A percentile compares a stretch with the other conserved stretches of the same genome.
phyloP scores from a whole-genome alignment of 2,329 filamentous ascomycete species.

The Aspergillus costaricaensis region DNA sequence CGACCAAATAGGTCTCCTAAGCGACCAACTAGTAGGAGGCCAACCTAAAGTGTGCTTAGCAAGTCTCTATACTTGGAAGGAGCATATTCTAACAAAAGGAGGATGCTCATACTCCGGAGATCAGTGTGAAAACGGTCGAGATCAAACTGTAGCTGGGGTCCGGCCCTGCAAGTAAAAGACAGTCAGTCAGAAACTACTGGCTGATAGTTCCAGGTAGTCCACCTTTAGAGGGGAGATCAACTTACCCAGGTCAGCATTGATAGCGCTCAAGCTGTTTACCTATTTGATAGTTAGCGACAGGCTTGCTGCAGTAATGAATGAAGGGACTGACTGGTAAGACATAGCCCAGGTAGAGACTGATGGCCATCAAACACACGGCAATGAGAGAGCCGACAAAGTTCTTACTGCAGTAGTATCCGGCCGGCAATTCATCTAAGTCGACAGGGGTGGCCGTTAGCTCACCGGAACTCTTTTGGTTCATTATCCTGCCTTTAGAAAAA shows the following conservation, averaged over 20 bases:
- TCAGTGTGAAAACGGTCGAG: slow-evolving; percentile 30
- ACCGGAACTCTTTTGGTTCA: neutral
- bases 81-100: slow-evolving; percentile 3
- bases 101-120: neutral
- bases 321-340: slow-evolving; percentile 15
- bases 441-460: neutral
- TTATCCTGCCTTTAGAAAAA: neutral
- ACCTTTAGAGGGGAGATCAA: neutral
- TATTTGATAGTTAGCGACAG: neutral
- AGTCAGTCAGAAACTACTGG: neutral
- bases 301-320: too few relatives aligned
- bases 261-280: slow-evolving; percentile 24
- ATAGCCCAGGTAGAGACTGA: slow-evolving; percentile 27
- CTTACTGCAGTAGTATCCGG: slow-evolving; percentile 3
- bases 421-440: neutral
- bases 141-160: slow-evolving; percentile 32
- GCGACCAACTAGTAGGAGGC: slow-evolving; percentile 35
- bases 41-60: slow-evolving; percentile 18
- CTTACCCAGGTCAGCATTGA: slow-evolving; percentile 29
- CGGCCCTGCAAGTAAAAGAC: slow-evolving; percentile 18
- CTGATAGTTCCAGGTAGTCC: neutral
- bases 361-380: slow-evolving; percentile 9
- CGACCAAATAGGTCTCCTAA: slow-evolving; percentile 42
- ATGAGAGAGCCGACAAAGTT: slow-evolving; percentile 6
- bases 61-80: neutral